Conservation (phyloP, 75 land plant species). For the Cupressus sempervirens region DNA sequence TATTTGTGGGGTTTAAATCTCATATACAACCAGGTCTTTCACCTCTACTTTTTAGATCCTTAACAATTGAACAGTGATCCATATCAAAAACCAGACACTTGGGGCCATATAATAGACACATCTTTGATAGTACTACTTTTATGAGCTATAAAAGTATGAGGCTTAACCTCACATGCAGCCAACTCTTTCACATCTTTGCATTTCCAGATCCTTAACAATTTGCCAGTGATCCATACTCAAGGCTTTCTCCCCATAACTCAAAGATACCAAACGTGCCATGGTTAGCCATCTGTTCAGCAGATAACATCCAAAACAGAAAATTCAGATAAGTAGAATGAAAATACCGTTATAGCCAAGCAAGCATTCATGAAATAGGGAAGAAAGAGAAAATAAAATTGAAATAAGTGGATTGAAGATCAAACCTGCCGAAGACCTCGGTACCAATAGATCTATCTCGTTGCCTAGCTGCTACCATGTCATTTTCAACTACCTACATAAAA, state of each 20-base stretch:
- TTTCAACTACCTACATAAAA: constrained; percentile 64
- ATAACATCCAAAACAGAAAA: not conserved
- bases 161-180: not conserved
- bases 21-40: constrained; percentile 29
- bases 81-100: not conserved
- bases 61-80: constrained; percentile 84
- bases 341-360: not conserved
- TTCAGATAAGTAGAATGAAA: not conserved
- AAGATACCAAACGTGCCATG: constrained; percentile 74
- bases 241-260: constrained; percentile 71
- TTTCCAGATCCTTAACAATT: constrained; percentile 77
- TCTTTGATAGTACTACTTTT: not conserved
- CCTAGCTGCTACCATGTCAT: constrained; percentile 82
- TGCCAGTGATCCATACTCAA: constrained; percentile 77
- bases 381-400: not conserved
- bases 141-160: not conserved
- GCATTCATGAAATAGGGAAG: too few relatives aligned
- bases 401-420: not conserved
- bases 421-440: constrained; percentile 74
- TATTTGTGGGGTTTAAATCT: not conserved
- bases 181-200: constrained; percentile 54
- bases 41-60: constrained; percentile 67
- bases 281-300: constrained; percentile 66
- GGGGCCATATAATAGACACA: not conserved
- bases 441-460: constrained; percentile 68